Conservation (phyloP, 768 basidiomycete genomes). For the Leccinellum luteum region DNA sequence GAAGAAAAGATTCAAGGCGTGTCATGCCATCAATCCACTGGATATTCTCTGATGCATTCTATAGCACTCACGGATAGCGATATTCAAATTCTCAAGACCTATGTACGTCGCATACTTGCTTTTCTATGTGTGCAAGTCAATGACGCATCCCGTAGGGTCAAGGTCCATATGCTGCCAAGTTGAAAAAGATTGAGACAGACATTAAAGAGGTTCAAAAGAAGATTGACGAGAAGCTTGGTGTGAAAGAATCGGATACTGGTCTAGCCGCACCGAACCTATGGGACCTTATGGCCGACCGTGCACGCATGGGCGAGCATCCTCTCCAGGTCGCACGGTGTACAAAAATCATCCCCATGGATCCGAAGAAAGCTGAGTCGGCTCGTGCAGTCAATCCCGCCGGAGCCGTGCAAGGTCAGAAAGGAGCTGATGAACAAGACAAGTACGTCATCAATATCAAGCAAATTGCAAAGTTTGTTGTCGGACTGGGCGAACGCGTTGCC, state of each 20-base stretch:
- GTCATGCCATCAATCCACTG: conserved; percentile 24
- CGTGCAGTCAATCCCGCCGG: conserved; percentile 76
- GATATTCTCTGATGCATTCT: conserved; percentile 5
- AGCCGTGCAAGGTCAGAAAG: conserved; percentile 83
- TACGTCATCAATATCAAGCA: conserved; percentile 99
- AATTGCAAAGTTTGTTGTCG: conserved; percentile 99
- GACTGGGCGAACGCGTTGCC: conserved; percentile 92
- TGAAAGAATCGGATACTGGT: conserved; percentile 98
- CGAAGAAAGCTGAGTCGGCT: conserved; percentile 72
- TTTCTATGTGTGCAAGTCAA: neutral
- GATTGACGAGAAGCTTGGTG: conserved; percentile 97
- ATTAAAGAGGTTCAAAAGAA: conserved; percentile 96
- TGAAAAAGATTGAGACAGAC: conserved; percentile 88
- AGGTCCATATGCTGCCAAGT: conserved; percentile 89
- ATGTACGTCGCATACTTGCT: conserved; percentile 51
- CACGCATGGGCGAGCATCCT: conserved; percentile 90
- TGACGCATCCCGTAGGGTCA: conserved; percentile 64
- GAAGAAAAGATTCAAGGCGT: conserved; percentile 87
- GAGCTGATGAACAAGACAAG: conserved; percentile 98
- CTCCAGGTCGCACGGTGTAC: conserved; percentile 97
- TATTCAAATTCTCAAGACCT: conserved; percentile 98
- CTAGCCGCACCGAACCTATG: conserved; percentile 95
- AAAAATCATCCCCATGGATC: conserved; percentile 90
- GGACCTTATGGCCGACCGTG: conserved; percentile 92
- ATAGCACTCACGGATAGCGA: conserved; percentile 95